Conservation (phyloP, 169 alveolate genomes). For the Plasmodium malariae region DNA sequence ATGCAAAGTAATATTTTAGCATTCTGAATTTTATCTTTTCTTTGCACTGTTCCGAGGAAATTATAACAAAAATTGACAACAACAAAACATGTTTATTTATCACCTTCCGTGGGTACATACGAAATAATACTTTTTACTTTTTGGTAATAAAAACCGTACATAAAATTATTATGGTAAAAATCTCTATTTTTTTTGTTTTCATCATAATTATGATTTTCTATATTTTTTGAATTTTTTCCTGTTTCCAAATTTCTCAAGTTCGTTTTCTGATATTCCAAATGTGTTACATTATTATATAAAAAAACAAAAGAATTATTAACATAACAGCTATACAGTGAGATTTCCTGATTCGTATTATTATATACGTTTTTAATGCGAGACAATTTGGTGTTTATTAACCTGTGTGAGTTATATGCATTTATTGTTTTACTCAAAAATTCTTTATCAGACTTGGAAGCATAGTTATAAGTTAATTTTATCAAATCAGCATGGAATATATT, state of each 20-base stretch:
- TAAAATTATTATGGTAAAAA: background rate
- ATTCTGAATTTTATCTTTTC: too few relatives aligned
- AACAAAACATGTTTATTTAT: too few relatives aligned
- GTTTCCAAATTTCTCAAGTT: background rate
- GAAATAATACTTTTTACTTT: slow-evolving; percentile 12
- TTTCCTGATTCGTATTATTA: background rate
- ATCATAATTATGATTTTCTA: background rate
- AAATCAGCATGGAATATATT: slow-evolving; percentile 2
- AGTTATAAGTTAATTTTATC: background rate
- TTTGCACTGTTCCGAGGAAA: too few relatives aligned
- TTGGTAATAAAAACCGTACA: slow-evolving; percentile 13
- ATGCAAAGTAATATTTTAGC: too few relatives aligned
- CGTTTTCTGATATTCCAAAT: background rate
- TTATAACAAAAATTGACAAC: too few relatives aligned
- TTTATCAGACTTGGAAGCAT: background rate
- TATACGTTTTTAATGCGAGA: background rate
- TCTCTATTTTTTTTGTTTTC: background rate
- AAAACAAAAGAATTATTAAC: background rate
- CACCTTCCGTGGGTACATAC: slow-evolving; percentile 1
- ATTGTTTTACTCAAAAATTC: background rate
- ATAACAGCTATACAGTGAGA: background rate
- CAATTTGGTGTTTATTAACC: background rate
- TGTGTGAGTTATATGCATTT: background rate
- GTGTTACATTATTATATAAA: slow-evolving; percentile 11
- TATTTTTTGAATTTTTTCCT: background rate